phyloP scores from a whole-genome alignment of 768 basidiomycete genomes.

The Xanthoconium purpureum region DNA sequence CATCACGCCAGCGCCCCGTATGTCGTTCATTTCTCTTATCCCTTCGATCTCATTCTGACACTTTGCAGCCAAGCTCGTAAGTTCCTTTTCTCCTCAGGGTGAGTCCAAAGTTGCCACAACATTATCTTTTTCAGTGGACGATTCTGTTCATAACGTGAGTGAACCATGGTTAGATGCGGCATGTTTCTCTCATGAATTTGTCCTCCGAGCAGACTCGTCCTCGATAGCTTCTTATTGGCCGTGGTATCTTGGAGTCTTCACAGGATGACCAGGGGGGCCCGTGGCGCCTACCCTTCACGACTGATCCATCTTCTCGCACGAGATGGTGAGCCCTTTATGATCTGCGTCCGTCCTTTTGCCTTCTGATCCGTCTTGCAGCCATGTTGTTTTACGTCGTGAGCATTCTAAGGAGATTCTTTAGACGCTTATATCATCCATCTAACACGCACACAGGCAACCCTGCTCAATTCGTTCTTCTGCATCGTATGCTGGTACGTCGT shows the following conservation, averaged over 20 bases:
- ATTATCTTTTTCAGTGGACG: conserved; percentile 13
- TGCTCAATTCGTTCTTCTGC: conserved; percentile 4
- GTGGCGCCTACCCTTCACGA: not conserved
- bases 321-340: conserved; percentile 20
- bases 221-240: conserved; percentile 15
- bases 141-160: conserved; percentile 15
- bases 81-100: not conserved
- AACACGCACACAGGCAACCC: not conserved
- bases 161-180: not conserved
- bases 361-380: conserved; percentile 9
- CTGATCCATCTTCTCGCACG: conserved; percentile 18
- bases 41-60: not conserved
- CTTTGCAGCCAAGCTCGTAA: conserved; percentile 6
- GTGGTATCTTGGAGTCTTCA: conserved; percentile 4
- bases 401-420: not conserved
- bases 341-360: not conserved
- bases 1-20: conserved; percentile 1
- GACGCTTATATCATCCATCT: not conserved
- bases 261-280: not conserved
- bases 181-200: not conserved
- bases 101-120: not conserved
- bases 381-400: conserved; percentile 17
- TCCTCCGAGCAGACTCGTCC: conserved; percentile 6
- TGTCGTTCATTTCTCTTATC: not conserved
- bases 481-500: conserved; percentile 17